Evolutionary conservation across 148 eudicot genomes (phyloP).

Genomic region (Chenopodium quinoa): DNA sequence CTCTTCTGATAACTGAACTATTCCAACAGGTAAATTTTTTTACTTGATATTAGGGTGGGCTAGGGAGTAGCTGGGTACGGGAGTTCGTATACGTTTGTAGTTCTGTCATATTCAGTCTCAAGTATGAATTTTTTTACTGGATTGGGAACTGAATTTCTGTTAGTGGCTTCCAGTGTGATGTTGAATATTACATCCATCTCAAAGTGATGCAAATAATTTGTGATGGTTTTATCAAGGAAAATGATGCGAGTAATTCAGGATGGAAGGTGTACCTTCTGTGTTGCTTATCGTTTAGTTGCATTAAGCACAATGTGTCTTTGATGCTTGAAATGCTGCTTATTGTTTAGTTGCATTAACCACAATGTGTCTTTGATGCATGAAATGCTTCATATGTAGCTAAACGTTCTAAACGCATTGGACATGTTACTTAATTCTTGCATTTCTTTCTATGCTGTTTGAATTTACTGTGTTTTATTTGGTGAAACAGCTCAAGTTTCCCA

Average conservation of each 20-base stretch:
- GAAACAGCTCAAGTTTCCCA: constrained; percentile 91
- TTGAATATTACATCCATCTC: background rate
- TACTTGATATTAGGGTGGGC: background rate
- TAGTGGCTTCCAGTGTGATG: background rate
- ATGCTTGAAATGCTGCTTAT: background rate
- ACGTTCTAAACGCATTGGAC: background rate
- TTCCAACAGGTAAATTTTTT: constrained; percentile 74
- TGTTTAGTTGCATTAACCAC: background rate
- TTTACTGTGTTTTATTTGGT: constrained; percentile 15
- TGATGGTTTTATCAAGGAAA: no score
- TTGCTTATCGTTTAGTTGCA: background rate
- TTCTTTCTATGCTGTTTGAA: background rate
- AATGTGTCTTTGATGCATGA: background rate
- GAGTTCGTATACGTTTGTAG: no score
- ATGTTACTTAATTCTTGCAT: background rate
- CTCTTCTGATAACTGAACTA: constrained; percentile 90
- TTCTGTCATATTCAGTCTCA: no score
- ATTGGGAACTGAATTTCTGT: background rate
- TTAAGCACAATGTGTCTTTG: background rate
- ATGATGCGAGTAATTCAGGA: no score
- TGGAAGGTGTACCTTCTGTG: no score
- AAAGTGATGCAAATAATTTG: no score
- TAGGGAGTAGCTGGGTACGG: background rate
- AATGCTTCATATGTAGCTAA: background rate
- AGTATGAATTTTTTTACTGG: no score